Conservation (phyloP, 2,329 filamentous ascomycete species). For the Cercospora nicotianae region DNA sequence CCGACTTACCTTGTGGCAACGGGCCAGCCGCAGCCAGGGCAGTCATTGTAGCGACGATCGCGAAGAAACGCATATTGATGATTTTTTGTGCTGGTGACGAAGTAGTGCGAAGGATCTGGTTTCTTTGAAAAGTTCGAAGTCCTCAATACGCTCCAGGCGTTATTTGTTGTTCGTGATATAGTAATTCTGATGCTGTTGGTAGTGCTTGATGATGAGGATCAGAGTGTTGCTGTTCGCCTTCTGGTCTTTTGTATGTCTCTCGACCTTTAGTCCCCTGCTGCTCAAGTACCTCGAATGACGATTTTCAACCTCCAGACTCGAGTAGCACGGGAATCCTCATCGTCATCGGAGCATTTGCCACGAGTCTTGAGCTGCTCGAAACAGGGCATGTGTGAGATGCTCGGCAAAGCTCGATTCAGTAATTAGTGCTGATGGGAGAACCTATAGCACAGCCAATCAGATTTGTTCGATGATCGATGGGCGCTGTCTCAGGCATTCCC, state of each 20-base stretch:
- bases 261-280: neutral
- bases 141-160: neutral
- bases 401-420: neutral
- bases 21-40: conserved; percentile 9
- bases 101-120: neutral
- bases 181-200: neutral
- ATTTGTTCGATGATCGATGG: neutral
- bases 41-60: conserved; percentile 7
- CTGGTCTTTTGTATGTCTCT: neutral
- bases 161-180: neutral
- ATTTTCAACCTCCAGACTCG: neutral
- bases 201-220: neutral
- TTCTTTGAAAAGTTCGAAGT: neutral
- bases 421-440: neutral
- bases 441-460: neutral
- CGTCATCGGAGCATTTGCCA: neutral
- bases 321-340: neutral
- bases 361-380: neutral
- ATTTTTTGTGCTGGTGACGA: neutral
- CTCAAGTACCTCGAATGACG: neutral
- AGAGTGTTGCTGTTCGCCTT: neutral
- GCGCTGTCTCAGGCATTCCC: neutral
- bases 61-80: conserved; percentile 15
- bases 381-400: neutral
- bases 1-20: conserved; percentile 1